Evolutionary conservation across 2,329 filamentous ascomycete species (phyloP).

Genomic region (Thelonectria discophora): DNA sequence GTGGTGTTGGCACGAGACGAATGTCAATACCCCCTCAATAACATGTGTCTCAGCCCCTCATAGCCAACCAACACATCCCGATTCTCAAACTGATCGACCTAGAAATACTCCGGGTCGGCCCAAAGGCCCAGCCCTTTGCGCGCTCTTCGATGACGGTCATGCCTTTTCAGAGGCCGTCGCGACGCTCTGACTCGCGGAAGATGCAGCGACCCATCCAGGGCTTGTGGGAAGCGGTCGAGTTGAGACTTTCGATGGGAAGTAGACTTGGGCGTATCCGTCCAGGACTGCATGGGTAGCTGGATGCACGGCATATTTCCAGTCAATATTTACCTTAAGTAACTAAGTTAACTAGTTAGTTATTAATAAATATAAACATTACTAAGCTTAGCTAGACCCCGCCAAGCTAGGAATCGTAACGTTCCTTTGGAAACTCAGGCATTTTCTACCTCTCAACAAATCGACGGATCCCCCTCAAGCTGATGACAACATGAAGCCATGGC

Average conservation of each 20-base stretch:
- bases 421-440: too few relatives aligned
- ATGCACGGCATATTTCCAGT: too few relatives aligned
- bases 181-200: background rate
- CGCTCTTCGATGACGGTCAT: constrained; percentile 6
- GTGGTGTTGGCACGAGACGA: background rate
- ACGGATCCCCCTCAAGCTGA: too few relatives aligned
- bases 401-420: too few relatives aligned
- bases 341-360: too few relatives aligned
- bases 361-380: too few relatives aligned
- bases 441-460: too few relatives aligned
- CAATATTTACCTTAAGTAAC: too few relatives aligned
- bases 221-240: constrained; percentile 10
- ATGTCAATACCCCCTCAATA: constrained; percentile 2
- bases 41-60: background rate
- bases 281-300: too few relatives aligned
- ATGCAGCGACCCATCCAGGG: constrained; percentile 6
- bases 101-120: background rate
- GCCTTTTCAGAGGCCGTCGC: background rate
- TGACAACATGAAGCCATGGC: too few relatives aligned
- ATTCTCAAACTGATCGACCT: background rate
- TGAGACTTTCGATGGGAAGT: background rate
- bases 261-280: too few relatives aligned
- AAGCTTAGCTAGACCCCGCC: too few relatives aligned
- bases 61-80: background rate
- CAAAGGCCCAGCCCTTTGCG: background rate